These are phyloP conservation scores for Zychaea mexicana DNA, from an alignment of 371 early-diverging fungal genomes.

Conservation along the genomic window DNA sequence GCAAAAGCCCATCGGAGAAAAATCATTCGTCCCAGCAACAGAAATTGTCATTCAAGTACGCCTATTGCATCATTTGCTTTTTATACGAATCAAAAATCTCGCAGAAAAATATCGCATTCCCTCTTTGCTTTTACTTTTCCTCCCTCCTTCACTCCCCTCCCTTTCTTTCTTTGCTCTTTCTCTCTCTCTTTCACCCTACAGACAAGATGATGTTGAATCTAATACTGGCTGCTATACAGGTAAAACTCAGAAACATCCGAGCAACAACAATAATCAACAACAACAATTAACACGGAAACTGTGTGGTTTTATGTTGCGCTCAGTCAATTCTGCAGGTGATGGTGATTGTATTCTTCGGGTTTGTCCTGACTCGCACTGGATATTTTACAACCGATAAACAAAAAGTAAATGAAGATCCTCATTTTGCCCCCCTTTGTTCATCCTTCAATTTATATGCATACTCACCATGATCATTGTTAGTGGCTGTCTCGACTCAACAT, in stretches of 20 bases:
- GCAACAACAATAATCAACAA: background rate
- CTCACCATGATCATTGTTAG: slow-evolving; percentile 20
- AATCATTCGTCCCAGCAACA: background rate
- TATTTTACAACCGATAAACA: slow-evolving; percentile 55
- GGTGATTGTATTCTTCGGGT: slow-evolving; percentile 55
- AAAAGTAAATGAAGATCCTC: slow-evolving; percentile 42
- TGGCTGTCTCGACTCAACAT: slow-evolving; percentile 62
- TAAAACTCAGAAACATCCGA: background rate
- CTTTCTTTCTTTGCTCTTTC: background rate
- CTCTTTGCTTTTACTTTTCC: too few species aligned
- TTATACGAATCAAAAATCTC: background rate
- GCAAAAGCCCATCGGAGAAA: background rate
- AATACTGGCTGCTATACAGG: slow-evolving; percentile 5
- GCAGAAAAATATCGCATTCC: background rate
- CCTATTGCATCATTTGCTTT: background rate
- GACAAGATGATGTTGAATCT: slow-evolving; percentile 8
- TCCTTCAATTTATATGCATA: background rate
- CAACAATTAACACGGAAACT: background rate
- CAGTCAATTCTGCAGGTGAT: slow-evolving; percentile 67
- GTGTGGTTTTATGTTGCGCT: too few species aligned
- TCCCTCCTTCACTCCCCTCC: background rate
- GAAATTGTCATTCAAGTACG: background rate
- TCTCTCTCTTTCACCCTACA: background rate
- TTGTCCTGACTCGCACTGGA: slow-evolving; percentile 46
- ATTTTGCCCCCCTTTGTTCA: background rate